phyloP scores from a whole-genome alignment of 2,329 filamentous ascomycete genomes.

The Aspergillus glaucus region DNA sequence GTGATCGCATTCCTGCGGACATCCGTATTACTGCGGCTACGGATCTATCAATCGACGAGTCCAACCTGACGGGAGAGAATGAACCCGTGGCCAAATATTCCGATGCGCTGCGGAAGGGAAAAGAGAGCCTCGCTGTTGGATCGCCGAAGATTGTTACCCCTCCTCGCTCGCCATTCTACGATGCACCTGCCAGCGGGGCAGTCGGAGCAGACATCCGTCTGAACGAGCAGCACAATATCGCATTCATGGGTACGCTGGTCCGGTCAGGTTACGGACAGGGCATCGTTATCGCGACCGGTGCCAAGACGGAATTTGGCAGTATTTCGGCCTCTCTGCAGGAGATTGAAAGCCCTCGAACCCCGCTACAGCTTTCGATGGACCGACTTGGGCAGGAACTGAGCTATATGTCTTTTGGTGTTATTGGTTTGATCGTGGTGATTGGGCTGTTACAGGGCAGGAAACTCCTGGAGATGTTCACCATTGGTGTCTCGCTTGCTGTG shows the following conservation, averaged over 20 bases:
- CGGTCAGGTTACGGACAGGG: conserved; percentile 93
- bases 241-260: conserved; percentile 95
- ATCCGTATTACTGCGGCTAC: conserved; percentile 86
- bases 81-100: conserved; percentile 78
- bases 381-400: conserved; percentile 92
- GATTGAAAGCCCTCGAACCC: conserved; percentile 91
- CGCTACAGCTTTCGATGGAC: conserved; percentile 94
- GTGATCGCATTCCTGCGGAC: conserved; percentile 93
- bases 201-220: conserved; percentile 61
- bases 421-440: conserved; percentile 84
- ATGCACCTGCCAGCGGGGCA: conserved; percentile 52
- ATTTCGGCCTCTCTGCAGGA: conserved; percentile 91
- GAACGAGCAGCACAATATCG: conserved; percentile 80
- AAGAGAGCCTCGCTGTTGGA: conserved; percentile 23
- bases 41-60: conserved; percentile 90
- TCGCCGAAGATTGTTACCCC: conserved; percentile 30
- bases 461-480: conserved; percentile 91
- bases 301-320: conserved; percentile 88
- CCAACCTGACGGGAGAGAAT: conserved; percentile 94
- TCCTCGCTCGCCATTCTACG: conserved; percentile 51
- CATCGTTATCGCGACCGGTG: conserved; percentile 93
- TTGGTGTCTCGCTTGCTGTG: conserved; percentile 92
- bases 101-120: conserved; percentile 48
- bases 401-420: conserved; percentile 93
- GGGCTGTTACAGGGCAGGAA: conserved; percentile 86